phyloP scores from a whole-genome alignment of 164 flowering plant genomes.

The Akebia trifoliata region DNA sequence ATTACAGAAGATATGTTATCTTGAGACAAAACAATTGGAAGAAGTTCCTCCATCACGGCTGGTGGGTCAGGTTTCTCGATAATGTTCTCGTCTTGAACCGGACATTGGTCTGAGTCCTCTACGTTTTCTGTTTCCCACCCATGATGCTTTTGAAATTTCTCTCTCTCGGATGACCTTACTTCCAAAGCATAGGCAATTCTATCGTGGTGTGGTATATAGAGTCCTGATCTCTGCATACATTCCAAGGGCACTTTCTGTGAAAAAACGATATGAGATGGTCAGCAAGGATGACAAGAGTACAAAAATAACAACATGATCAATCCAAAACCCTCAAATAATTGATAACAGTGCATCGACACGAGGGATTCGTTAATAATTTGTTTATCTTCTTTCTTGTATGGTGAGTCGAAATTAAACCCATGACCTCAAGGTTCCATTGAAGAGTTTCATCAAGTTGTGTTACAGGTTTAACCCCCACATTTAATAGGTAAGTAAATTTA shows the following conservation, averaged over 20 bases:
- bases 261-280: no score
- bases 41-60: not conserved
- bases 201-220: slow-evolving; percentile 17
- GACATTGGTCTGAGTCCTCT: slow-evolving; percentile 34
- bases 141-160: slow-evolving; percentile 18
- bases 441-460: no score
- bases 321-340: no score
- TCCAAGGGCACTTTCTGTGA: slow-evolving; percentile 37
- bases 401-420: no score
- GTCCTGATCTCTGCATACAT: slow-evolving; percentile 26
- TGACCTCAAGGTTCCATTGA: no score
- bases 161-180: slow-evolving; percentile 23
- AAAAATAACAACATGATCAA: no score
- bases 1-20: slow-evolving; percentile 17
- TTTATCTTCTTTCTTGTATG: no score
- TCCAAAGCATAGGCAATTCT: slow-evolving; percentile 30
- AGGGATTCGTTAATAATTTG: no score
- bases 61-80: slow-evolving; percentile 14
- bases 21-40: slow-evolving; percentile 4
- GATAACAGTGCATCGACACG: no score
- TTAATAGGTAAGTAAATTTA: no score
- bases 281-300: no score
- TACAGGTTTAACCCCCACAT: no score
- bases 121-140: slow-evolving; percentile 15
- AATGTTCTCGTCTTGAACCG: slow-evolving; percentile 21